Percentiles rank a stretch among this genome's conserved stretches.
Conservation (phyloP, 1,284 basidiomycete species). For the Hypsizygus ulmarius region DNA sequence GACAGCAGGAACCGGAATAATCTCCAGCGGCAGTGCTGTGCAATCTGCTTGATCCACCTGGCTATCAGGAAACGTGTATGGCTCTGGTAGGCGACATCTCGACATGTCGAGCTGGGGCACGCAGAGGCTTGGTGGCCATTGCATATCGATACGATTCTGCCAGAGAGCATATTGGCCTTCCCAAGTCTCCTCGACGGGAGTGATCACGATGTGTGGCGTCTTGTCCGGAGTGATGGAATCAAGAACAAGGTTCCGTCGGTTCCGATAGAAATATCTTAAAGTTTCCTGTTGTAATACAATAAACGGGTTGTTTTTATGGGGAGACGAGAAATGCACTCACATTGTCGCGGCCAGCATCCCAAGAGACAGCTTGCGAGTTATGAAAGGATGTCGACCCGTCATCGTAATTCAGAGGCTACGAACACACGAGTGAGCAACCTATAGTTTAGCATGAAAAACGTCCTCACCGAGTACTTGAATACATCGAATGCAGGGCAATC, state of each 20-base stretch:
- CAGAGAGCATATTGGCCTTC: slow-evolving; percentile 34
- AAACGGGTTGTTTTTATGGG: background rate
- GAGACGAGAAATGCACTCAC: slow-evolving; percentile 8
- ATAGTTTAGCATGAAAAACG: background rate
- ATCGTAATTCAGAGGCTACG: background rate
- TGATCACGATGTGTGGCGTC: slow-evolving; percentile 49
- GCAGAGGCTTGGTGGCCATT: slow-evolving; percentile 24
- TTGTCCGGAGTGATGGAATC: slow-evolving; percentile 30
- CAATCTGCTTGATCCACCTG: background rate
- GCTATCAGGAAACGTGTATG: background rate
- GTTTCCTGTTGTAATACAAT: slow-evolving; percentile 23
- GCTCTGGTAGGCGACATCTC: slow-evolving; percentile 1
- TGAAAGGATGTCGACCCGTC: background rate
- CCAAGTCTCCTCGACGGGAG: slow-evolving; percentile 37
- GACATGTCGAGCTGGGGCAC: slow-evolving; percentile 18
- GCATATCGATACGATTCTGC: slow-evolving; percentile 33
- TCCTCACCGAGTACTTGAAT: background rate
- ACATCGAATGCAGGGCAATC: background rate
- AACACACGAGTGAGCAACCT: background rate
- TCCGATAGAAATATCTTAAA: slow-evolving; percentile 26
- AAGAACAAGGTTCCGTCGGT: slow-evolving; percentile 33
- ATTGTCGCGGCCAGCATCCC: slow-evolving; percentile 17
- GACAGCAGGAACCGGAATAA: background rate
- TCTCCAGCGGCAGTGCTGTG: background rate
- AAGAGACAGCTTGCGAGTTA: slow-evolving; percentile 6